A percentile compares a stretch with the other conserved stretches of the same genome.
Evolutionary conservation across 2,329 filamentous ascomycete species (phyloP).

Genomic region (Cytospora mali): DNA sequence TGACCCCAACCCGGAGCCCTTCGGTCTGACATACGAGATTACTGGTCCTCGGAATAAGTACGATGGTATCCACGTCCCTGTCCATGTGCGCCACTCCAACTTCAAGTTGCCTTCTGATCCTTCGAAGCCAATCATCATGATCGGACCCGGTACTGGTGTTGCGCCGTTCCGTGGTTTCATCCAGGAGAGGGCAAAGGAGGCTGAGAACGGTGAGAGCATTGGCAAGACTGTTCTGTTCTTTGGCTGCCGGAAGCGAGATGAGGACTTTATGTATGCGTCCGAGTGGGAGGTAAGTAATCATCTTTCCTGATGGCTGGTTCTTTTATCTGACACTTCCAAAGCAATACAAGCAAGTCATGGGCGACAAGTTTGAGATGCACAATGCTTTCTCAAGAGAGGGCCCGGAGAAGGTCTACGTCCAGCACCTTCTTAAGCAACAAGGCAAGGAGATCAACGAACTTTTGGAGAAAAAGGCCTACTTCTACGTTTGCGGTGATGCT

Average conservation of each 20-base stretch:
- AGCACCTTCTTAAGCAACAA: constrained; percentile 85
- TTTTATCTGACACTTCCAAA: constrained; percentile 42
- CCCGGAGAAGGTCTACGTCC: constrained; percentile 91
- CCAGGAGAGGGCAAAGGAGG: constrained; percentile 87
- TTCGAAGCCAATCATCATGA: constrained; percentile 90
- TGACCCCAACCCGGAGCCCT: constrained; percentile 77
- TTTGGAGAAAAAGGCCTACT: constrained; percentile 83
- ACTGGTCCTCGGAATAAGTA: constrained; percentile 94
- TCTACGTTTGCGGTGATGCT: constrained; percentile 98
- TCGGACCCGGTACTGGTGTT: constrained; percentile 94
- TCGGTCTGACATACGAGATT: constrained; percentile 84
- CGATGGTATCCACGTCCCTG: constrained; percentile 89
- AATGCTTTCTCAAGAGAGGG: constrained; percentile 94
- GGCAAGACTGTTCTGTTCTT: constrained; percentile 93
- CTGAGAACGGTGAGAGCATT: constrained; percentile 76
- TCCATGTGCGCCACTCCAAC: constrained; percentile 96
- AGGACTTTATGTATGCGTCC: constrained; percentile 89
- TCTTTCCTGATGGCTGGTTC: neutral
- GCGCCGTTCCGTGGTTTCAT: constrained; percentile 95
- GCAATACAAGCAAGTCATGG: constrained; percentile 81
- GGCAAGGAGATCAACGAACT: constrained; percentile 85
- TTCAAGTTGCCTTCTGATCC: constrained; percentile 98
- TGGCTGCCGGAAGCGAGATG: constrained; percentile 82
- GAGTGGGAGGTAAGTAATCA: constrained; percentile 81
- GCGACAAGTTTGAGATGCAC: constrained; percentile 86